phyloP scores from a whole-genome alignment of 2,329 filamentous ascomycete species.

The Alternaria brassicicola region DNA sequence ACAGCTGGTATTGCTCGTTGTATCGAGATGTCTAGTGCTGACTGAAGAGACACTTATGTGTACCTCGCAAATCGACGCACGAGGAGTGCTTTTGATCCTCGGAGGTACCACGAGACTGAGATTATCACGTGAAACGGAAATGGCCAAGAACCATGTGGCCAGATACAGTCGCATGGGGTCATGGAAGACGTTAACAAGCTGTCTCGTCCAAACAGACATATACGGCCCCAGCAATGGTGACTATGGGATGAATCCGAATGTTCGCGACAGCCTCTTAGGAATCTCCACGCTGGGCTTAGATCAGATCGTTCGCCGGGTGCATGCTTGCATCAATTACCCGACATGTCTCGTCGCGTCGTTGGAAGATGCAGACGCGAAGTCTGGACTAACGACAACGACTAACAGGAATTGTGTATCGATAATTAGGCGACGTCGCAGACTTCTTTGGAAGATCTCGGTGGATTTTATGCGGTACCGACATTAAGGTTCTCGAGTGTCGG shows the following conservation, averaged over 20 bases:
- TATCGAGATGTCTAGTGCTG: conserved; percentile 18
- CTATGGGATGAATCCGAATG: conserved; percentile 53
- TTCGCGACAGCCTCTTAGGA: conserved; percentile 53
- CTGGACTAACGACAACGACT: conserved; percentile 41
- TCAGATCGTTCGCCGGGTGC: conserved; percentile 52
- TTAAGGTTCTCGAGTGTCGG: conserved; percentile 56
- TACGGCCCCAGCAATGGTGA: conserved; percentile 54
- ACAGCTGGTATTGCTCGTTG: conserved; percentile 23
- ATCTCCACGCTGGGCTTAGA: conserved; percentile 50
- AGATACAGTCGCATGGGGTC: conserved; percentile 55
- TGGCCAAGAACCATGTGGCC: conserved; percentile 51
- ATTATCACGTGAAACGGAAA: conserved; percentile 52
- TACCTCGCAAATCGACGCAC: conserved; percentile 18
- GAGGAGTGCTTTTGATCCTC: neutral
- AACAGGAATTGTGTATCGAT: conserved; percentile 41
- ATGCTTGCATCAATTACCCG: conserved; percentile 56
- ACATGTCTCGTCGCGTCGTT: conserved; percentile 54
- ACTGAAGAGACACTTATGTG: conserved; percentile 39
- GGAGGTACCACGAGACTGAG: conserved; percentile 52
- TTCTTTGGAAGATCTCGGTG: conserved; percentile 55
- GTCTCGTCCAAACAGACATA: conserved; percentile 50
- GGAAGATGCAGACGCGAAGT: conserved; percentile 52
- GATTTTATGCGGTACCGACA: conserved; percentile 52
- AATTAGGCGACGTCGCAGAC: conserved; percentile 53
- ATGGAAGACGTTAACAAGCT: conserved; percentile 49